Base-by-base conservation (phyloP, 75 land plant species). In the Gnetum montanum region DNA sequence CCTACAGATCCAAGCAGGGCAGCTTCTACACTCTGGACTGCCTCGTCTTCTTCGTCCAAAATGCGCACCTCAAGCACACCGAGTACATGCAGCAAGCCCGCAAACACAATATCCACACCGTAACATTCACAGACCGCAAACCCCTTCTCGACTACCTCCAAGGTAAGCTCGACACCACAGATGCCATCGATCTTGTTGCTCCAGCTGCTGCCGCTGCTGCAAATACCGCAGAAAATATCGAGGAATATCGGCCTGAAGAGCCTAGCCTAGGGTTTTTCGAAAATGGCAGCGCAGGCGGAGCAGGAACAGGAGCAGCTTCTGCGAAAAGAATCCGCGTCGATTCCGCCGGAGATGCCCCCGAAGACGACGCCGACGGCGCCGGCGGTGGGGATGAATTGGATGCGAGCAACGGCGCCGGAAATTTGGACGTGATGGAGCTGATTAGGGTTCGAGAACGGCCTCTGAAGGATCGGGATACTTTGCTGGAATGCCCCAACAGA, bases 1-100 rank as follows among this genome's bases (percentile, higher is more conserved):
- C 91, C 6, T 95, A 73, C 77, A 73, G 92, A 22, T 66, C 77
- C 47, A 76, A 76, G 48, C 77, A 66, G 57, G 79, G 79, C 19
- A 57, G 69, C 38, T 47, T 71, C 47, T 76, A 76, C 66, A 76
- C 77, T 30, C 51, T 76, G 37, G 79, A 76, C 29, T 60, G 70
- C 26, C 77, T 76, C 37, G 70, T 76, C 10, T 76, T 72, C 68
- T 76, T 76, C 31, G 66, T 76, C 22, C 61, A 57, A 34, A 71
- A 71, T 51, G 67, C 37, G 2, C 65, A 76, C 29, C 35, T 66
- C 43, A 59, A 74, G 60, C 79, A 76, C 43, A 76, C 79, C 7
- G 79, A 76, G 35, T 76, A 76, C 65, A 72, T 76, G 70, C 77
- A 76, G 59, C 77, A 61, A 37, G 79, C 70, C n/a, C 77, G 70